These are phyloP conservation scores for Arthrobotrys iridis DNA, from an alignment of 2,329 filamentous ascomycete genomes.

Conservation along the genomic window DNA sequence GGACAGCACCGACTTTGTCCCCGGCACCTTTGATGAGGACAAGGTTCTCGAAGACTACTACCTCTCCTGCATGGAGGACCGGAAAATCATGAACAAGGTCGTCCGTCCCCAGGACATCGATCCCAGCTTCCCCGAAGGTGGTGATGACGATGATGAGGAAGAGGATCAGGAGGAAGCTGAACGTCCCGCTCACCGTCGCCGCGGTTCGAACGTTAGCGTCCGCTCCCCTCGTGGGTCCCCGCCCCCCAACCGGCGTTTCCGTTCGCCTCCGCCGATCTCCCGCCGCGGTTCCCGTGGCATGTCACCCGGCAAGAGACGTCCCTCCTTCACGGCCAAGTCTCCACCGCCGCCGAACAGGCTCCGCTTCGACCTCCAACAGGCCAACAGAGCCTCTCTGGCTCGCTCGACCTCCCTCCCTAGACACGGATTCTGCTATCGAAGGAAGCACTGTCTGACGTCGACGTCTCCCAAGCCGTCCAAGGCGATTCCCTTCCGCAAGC, in stretches of 20 bases:
- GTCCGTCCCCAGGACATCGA: constrained; percentile 95
- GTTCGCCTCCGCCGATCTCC: constrained; percentile 60
- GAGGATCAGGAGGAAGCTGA: constrained; percentile 67
- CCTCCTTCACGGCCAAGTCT: constrained; percentile 70
- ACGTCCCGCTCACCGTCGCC: constrained; percentile 63
- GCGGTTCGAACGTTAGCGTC: constrained; percentile 68
- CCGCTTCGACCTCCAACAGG: constrained; percentile 64
- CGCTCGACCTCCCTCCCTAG: constrained; percentile 85
- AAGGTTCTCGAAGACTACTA: constrained; percentile 94
- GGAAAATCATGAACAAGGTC: constrained; percentile 81
- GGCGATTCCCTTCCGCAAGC: constrained; percentile 70
- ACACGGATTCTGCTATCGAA: constrained; percentile 63
- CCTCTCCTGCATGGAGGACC: constrained; percentile 81
- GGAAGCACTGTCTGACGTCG: constrained; percentile 56
- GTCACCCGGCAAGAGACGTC: constrained; percentile 66
- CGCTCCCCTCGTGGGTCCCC: constrained; percentile 61
- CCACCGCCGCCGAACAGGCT: constrained; percentile 71
- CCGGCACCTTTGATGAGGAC: constrained; percentile 95
- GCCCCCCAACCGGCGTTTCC: constrained; percentile 61
- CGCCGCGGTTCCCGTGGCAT: constrained; percentile 56
- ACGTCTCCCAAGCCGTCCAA: constrained; percentile 56
- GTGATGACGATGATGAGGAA: constrained; percentile 82
- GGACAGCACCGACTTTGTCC: constrained; percentile 99
- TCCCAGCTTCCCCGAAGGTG: constrained; percentile 94
- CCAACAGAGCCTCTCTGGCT: constrained; percentile 76